phyloP scores from a whole-genome alignment of 2,329 filamentous ascomycete species.

The Septoria petroselini region DNA sequence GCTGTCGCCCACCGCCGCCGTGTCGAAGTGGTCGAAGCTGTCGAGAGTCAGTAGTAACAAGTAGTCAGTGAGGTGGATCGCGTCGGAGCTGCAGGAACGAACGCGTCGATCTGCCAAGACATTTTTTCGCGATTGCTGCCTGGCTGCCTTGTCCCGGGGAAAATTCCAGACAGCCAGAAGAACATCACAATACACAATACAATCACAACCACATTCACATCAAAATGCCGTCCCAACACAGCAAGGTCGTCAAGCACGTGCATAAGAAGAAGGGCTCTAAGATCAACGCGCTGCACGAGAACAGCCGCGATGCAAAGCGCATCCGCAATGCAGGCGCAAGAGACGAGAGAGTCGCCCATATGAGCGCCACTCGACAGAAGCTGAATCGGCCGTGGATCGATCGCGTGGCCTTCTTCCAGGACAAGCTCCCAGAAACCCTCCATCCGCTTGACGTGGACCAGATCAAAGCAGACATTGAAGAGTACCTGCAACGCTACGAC shows the following conservation, averaged over 20 bases:
- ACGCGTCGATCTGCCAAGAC: background rate
- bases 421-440: slow-evolving; percentile 34
- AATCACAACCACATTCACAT: background rate
- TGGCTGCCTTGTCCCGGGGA: background rate
- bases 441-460: slow-evolving; percentile 54
- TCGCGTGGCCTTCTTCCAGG: slow-evolving; percentile 68
- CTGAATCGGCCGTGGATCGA: slow-evolving; percentile 64
- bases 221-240: slow-evolving; percentile 68
- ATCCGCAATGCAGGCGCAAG: slow-evolving; percentile 74
- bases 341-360: slow-evolving; percentile 76
- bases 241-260: slow-evolving; percentile 86
- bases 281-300: slow-evolving; percentile 75
- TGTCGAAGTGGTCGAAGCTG: background rate
- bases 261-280: slow-evolving; percentile 84
- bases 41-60: no score
- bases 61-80: background rate
- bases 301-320: slow-evolving; percentile 79
- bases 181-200: background rate
- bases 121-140: background rate
- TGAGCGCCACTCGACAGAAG: slow-evolving; percentile 67
- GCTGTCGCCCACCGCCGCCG: slow-evolving; percentile 9
- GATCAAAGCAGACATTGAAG: slow-evolving; percentile 52
- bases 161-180: slow-evolving; percentile 7
- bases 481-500: slow-evolving; percentile 60
- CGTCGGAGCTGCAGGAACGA: background rate